Percentiles rank a stretch among this genome's conserved stretches.
Conservation (phyloP, 176 grass and related monocot genomes). For the Raddia distichophylla region DNA sequence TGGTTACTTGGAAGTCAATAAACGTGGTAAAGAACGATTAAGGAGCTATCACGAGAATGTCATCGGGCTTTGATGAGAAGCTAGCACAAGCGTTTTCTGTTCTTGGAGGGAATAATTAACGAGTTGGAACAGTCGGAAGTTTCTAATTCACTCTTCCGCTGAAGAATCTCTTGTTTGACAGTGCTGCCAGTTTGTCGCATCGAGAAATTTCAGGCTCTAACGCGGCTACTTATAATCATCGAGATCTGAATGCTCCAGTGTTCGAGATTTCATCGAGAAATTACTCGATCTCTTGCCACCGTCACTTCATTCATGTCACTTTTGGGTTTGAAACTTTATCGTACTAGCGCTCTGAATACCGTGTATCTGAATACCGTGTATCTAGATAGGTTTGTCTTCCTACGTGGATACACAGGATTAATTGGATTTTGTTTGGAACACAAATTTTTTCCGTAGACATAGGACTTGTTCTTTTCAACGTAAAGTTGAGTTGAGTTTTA, state of each 20-base stretch:
- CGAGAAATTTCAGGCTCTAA: slow-evolving; percentile 21
- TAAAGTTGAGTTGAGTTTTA: too few species aligned
- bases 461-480: too few species aligned
- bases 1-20: neutral
- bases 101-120: slow-evolving; percentile 14
- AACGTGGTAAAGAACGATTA: neutral
- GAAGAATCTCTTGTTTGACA: slow-evolving; percentile 45
- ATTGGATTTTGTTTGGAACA: too few species aligned
- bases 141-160: slow-evolving; percentile 34
- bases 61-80: slow-evolving; percentile 16
- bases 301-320: neutral
- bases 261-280: slow-evolving; percentile 1
- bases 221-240: slow-evolving; percentile 27
- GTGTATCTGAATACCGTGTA: too few species aligned
- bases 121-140: slow-evolving; percentile 30
- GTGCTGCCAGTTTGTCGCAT: neutral
- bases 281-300: slow-evolving; percentile 7
- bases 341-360: neutral
- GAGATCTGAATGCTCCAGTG: slow-evolving; percentile 40
- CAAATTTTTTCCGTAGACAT: too few species aligned
- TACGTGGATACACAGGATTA: too few species aligned
- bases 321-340: neutral
- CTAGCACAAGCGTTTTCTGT: neutral
- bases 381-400: too few species aligned
- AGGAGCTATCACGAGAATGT: slow-evolving; percentile 12